Evolutionary conservation across 495 filamentous ascomycete genomes (phyloP).

Genomic region (Hamigera avellanea): DNA sequence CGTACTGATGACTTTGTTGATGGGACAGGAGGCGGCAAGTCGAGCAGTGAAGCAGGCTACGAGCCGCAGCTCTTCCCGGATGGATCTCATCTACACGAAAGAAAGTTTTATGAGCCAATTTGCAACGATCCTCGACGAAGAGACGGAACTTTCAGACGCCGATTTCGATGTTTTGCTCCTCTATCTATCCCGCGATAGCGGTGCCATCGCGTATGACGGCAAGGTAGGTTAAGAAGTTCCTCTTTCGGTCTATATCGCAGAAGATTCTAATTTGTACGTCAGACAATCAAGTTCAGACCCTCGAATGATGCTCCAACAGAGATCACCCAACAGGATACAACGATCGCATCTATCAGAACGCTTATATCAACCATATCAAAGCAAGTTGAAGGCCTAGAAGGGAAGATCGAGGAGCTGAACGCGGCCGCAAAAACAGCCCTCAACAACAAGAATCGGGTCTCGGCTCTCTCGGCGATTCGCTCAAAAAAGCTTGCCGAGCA

Average conservation of each 20-base stretch:
- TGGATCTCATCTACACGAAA: constrained; percentile 58
- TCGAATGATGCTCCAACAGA: constrained; percentile 27
- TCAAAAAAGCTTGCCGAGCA: constrained; percentile 71
- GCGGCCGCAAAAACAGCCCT: constrained; percentile 56
- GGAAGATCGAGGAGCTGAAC: constrained; percentile 37
- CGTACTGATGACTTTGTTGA: not conserved
- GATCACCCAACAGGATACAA: constrained; percentile 64
- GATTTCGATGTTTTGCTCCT: constrained; percentile 62
- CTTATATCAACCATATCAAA: constrained; percentile 49
- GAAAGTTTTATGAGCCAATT: constrained; percentile 51
- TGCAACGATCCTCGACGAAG: constrained; percentile 35
- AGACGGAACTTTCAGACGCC: constrained; percentile 43
- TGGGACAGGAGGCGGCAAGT: constrained; percentile 33
- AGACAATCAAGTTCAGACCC: constrained; percentile 64
- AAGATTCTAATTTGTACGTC: constrained; percentile 10
- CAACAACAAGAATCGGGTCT: constrained; percentile 52
- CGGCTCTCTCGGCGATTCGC: constrained; percentile 65
- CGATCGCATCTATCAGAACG: constrained; percentile 66
- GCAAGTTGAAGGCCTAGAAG: constrained; percentile 51
- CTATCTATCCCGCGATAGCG: constrained; percentile 61
- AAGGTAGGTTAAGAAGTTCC: constrained; percentile 27
- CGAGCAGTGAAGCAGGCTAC: constrained; percentile 33
- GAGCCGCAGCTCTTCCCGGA: constrained; percentile 23
- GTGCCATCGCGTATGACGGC: constrained; percentile 51
- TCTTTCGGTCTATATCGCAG: not conserved